These are phyloP conservation scores for Boletus edulis DNA, from an alignment of 768 basidiomycete species.

Conservation along the genomic window DNA sequence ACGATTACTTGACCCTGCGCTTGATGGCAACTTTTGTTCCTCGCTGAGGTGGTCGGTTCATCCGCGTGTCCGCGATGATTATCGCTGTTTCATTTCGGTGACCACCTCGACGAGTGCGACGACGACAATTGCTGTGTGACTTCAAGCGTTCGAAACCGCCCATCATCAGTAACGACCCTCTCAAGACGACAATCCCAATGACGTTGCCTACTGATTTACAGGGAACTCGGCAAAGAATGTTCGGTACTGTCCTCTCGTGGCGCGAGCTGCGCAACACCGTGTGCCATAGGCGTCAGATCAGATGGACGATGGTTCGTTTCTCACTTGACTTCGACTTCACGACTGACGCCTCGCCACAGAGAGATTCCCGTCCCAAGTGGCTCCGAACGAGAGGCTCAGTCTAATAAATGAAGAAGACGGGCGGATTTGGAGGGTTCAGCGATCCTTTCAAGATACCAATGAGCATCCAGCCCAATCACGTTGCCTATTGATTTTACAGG, in stretches of 20 bases:
- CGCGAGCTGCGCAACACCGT: constrained; percentile 2
- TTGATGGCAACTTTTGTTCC: no score
- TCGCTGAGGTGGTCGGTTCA: no score
- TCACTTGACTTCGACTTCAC: no score
- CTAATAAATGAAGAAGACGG: not conserved
- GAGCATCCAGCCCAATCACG: not conserved
- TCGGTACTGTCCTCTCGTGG: constrained; percentile 2
- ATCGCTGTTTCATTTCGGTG: no score
- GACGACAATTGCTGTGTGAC: not conserved
- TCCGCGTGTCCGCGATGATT: no score
- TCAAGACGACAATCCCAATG: not conserved
- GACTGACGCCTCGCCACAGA: not conserved
- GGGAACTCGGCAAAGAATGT: not conserved
- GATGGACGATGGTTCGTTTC: constrained; percentile 7
- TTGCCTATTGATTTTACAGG: not conserved
- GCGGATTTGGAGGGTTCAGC: not conserved
- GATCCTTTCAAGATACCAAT: no score
- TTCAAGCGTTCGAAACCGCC: not conserved
- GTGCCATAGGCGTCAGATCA: not conserved
- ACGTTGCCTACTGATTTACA: not conserved
- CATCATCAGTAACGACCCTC: no score
- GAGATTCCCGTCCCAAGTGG: constrained; percentile 6
- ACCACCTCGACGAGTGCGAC: not conserved
- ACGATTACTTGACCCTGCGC: no score
- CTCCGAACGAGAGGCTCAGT: constrained; percentile 6